Percentiles rank a stretch among this genome's conserved stretches.
phyloP scores from a whole-genome alignment of 306 rosid species.

The Castanopsis chinensis region DNA sequence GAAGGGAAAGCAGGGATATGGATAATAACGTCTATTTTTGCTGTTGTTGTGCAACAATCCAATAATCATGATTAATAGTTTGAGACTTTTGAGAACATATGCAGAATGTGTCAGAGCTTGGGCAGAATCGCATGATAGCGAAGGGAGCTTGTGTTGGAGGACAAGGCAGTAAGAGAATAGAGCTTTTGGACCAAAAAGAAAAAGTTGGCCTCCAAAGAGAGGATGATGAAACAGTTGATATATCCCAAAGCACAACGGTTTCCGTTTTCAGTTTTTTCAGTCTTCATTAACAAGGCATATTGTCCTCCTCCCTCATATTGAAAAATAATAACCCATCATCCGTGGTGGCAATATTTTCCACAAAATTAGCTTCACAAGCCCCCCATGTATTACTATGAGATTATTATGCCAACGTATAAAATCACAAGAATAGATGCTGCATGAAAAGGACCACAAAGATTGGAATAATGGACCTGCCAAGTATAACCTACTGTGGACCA shows the following conservation, averaged over 20 bases:
- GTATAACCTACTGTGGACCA: too few species aligned
- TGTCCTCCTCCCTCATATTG: background rate
- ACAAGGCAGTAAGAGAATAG: background rate
- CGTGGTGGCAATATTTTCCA: too few species aligned
- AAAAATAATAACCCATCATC: background rate
- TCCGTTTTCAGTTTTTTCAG: background rate
- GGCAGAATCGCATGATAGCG: slow-evolving; percentile 16
- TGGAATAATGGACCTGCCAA: too few species aligned
- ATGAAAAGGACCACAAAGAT: too few species aligned
- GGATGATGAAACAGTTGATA: slow-evolving; percentile 11
- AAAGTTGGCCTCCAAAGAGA: slow-evolving; percentile 21
- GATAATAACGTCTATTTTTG: too few species aligned
- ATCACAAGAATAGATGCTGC: too few species aligned
- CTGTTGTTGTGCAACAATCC: too few species aligned
- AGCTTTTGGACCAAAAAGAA: slow-evolving; percentile 28
- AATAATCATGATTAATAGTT: background rate
- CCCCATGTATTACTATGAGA: too few species aligned
- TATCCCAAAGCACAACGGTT: slow-evolving; percentile 5
- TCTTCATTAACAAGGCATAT: background rate
- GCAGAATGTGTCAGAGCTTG: background rate
- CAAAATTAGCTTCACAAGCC: too few species aligned
- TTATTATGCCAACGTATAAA: too few species aligned
- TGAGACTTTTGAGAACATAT: background rate
- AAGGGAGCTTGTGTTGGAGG: slow-evolving; percentile 8
- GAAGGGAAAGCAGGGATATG: too few species aligned